Percentiles rank a stretch among this genome's conserved stretches.
Evolutionary conservation across 345 rosid genomes (phyloP).

Genomic region (Lumnitzera littorea): DNA sequence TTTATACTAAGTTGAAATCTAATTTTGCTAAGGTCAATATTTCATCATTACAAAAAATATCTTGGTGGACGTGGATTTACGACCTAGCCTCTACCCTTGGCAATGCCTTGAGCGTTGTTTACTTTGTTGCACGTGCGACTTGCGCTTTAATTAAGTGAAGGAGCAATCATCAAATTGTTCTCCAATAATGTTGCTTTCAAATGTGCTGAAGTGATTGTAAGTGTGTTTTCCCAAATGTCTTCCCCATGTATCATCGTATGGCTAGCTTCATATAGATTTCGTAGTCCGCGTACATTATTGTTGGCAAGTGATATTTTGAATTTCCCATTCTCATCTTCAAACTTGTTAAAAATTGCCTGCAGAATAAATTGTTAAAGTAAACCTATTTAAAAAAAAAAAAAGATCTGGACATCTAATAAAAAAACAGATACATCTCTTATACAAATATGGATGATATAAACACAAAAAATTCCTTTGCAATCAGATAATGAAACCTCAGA

Average conservation of each 20-base stretch:
- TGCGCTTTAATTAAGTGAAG: not conserved
- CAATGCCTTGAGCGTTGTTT: too few species aligned
- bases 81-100: too few species aligned
- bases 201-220: slow-evolving; percentile 6
- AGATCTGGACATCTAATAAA: too few species aligned
- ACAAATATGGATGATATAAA: too few species aligned
- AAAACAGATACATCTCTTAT: too few species aligned
- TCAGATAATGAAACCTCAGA: too few species aligned
- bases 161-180: not conserved
- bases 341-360: slow-evolving; percentile 4
- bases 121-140: not conserved
- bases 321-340: slow-evolving; percentile 6
- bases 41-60: too few species aligned
- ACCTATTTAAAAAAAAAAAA: too few species aligned
- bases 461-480: too few species aligned
- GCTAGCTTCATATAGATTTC: slow-evolving; percentile 10
- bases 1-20: slow-evolving; percentile 13
- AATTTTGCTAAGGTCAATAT: slow-evolving; percentile 5
- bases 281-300: not conserved
- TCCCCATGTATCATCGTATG: slow-evolving; percentile 9
- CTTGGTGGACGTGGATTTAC: too few species aligned
- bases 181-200: not conserved
- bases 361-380: too few species aligned
- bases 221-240: slow-evolving; percentile 13
- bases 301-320: not conserved